A percentile compares a stretch with the other conserved stretches of the same genome.
These are phyloP conservation scores for Rubia yunnanensis DNA, from an alignment of 257 asterid species.

Conservation along the genomic window DNA sequence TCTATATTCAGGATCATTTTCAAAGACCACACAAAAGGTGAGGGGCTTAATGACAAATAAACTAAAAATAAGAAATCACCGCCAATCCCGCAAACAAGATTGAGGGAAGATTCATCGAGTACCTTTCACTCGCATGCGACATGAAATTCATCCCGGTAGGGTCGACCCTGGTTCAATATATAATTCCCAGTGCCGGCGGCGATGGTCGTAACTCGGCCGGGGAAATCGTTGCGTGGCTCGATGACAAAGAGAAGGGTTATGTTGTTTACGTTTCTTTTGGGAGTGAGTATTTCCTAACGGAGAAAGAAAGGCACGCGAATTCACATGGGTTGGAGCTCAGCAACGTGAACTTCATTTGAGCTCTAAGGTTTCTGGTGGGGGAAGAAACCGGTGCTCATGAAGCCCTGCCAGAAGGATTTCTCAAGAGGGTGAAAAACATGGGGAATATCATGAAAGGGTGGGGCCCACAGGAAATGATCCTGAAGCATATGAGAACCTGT, in stretches of 20 bases:
- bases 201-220: background rate
- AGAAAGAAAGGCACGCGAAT: conserved; percentile 13
- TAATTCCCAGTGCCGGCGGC: too few species aligned
- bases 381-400: conserved; percentile 4
- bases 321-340: conserved; percentile 20
- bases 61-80: too few species aligned
- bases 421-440: conserved; percentile 8
- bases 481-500: conserved; percentile 14
- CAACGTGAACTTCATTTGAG: conserved; percentile 21
- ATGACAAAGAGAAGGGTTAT: conserved; percentile 7
- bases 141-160: conserved; percentile 19
- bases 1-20: too few species aligned
- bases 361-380: conserved; percentile 18
- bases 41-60: too few species aligned
- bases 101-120: conserved; percentile 17
- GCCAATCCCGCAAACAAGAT: too few species aligned
- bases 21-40: too few species aligned
- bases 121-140: background rate
- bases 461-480: conserved; percentile 22
- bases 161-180: conserved; percentile 14
- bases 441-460: conserved; percentile 22
- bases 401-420: conserved; percentile 19
- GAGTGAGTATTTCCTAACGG: conserved; percentile 20
- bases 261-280: conserved; percentile 22
- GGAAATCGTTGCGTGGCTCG: conserved; percentile 15